Percentiles rank a stretch among this genome's conserved stretches.
Evolutionary conservation across 306 rosid genomes (phyloP).

Genomic region (Gastrolobium bilobum): DNA sequence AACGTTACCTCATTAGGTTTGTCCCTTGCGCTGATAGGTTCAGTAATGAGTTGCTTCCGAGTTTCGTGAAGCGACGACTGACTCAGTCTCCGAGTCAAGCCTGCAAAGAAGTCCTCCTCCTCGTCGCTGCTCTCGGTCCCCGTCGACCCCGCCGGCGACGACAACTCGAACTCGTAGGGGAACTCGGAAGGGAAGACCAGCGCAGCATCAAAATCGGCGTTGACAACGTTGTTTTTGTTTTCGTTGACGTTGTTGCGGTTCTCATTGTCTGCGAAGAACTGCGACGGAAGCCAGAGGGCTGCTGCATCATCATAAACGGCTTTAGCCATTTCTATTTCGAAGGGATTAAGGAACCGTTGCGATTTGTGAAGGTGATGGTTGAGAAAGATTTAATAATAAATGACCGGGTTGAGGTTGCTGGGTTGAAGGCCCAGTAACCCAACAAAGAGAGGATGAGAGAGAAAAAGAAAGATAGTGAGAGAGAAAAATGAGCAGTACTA

Average conservation of each 20-base stretch:
- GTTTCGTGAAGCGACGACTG: slow-evolving; percentile 62
- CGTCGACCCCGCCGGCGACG: slow-evolving; percentile 64
- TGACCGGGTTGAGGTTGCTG: slow-evolving; percentile 50
- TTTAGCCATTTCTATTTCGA: slow-evolving; percentile 46
- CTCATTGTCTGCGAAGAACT: slow-evolving; percentile 49
- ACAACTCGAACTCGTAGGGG: slow-evolving; percentile 65
- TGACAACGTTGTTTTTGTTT: not conserved
- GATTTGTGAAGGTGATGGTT: not conserved
- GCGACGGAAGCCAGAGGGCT: slow-evolving; percentile 56
- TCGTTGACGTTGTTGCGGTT: not conserved
- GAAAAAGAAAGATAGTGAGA: not conserved
- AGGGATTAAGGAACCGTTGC: slow-evolving; percentile 1
- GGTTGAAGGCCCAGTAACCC: slow-evolving; percentile 55
- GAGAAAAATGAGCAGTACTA: not conserved
- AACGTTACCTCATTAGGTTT: slow-evolving; percentile 56
- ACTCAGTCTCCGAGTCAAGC: slow-evolving; percentile 69
- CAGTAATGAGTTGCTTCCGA: slow-evolving; percentile 39
- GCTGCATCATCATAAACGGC: slow-evolving; percentile 36
- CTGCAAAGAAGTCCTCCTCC: slow-evolving; percentile 67
- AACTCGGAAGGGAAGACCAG: slow-evolving; percentile 69
- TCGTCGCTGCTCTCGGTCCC: slow-evolving; percentile 77
- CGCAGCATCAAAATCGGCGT: not conserved
- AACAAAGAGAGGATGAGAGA: slow-evolving; percentile 25
- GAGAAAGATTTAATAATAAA: slow-evolving; percentile 55
- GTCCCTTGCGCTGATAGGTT: slow-evolving; percentile 25